Percentiles rank a stretch among this genome's conserved stretches.
Conservation (phyloP, 129 eudicot genomes). For the Deinandra increscens region DNA sequence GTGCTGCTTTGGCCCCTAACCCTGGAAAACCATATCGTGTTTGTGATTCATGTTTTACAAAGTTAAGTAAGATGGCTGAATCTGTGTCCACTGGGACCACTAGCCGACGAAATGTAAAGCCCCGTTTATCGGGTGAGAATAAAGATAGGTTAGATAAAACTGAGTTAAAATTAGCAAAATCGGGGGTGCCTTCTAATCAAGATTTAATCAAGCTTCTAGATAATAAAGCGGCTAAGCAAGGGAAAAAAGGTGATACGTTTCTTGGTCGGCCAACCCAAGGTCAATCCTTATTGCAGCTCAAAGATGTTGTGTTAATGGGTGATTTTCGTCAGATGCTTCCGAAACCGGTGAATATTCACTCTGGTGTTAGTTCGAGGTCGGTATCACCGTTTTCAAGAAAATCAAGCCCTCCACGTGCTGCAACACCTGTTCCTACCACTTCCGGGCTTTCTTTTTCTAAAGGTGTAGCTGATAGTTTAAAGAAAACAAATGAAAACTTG, state of each 20-base stretch:
- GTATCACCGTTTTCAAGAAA: conserved; percentile 91
- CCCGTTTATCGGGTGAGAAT: conserved; percentile 91
- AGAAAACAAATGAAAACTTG: conserved; percentile 83
- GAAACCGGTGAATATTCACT: conserved; percentile 50
- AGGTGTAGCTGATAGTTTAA: conserved; percentile 73
- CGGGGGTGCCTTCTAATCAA: conserved; percentile 60
- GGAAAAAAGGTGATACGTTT: conserved; percentile 61
- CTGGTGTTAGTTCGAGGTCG: conserved; percentile 71
- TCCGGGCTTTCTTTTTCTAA: conserved; percentile 86
- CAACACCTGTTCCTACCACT: conserved; percentile 94
- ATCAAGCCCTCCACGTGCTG: conserved; percentile 90
- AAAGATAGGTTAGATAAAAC: conserved; percentile 77
- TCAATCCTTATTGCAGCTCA: conserved; percentile 66
- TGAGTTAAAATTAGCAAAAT: conserved; percentile 63
- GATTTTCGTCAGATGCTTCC: conserved; percentile 65
- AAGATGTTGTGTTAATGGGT: conserved; percentile 64
- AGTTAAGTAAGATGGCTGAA: conserved; percentile 67
- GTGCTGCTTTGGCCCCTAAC: conserved; percentile 89
- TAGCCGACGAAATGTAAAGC: conserved; percentile 56
- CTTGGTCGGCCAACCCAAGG: conserved; percentile 55
- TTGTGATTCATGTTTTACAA: conserved; percentile 79
- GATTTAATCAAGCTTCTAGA: conserved; percentile 83
- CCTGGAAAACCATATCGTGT: conserved; percentile 92
- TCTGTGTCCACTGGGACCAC: conserved; percentile 40
- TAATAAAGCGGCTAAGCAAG: conserved; percentile 82